A percentile compares a stretch with the other conserved stretches of the same genome.
Conservation (phyloP, 2,329 filamentous ascomycete species). For the Aspergillus novofumigatus region DNA sequence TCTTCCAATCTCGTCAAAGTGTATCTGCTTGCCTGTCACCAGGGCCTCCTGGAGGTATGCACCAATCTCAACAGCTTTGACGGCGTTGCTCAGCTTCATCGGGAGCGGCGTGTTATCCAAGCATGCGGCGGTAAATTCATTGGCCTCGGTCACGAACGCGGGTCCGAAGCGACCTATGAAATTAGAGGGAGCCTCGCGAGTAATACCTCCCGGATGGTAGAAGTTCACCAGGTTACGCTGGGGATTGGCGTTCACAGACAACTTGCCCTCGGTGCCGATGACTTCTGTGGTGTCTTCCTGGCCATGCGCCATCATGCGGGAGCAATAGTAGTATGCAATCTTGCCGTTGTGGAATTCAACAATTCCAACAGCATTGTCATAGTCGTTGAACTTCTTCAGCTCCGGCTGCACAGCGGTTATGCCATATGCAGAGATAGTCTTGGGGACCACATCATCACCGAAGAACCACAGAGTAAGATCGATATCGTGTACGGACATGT, state of each 20-base stretch:
- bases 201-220: conserved; percentile 51
- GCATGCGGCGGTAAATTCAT: conserved; percentile 59
- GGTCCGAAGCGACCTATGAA: conserved; percentile 64
- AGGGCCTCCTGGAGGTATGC: conserved; percentile 56
- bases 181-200: conserved; percentile 56
- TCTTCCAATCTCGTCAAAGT: conserved; percentile 54
- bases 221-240: conserved; percentile 58
- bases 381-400: conserved; percentile 54
- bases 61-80: conserved; percentile 57
- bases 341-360: conserved; percentile 62
- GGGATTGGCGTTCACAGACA: conserved; percentile 52
- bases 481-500: conserved; percentile 68
- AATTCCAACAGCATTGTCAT: conserved; percentile 60
- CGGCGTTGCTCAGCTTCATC: conserved; percentile 54
- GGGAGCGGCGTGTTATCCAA: conserved; percentile 55
- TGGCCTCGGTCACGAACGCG: conserved; percentile 61
- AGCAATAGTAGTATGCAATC: conserved; percentile 62
- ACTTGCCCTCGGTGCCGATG: conserved; percentile 62
- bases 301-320: conserved; percentile 64
- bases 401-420: conserved; percentile 58
- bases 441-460: conserved; percentile 51
- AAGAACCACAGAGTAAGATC: conserved; percentile 63
- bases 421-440: conserved; percentile 54
- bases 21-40: conserved; percentile 53
- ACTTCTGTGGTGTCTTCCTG: conserved; percentile 66